Conservation (phyloP, 2,329 filamentous ascomycete genomes). For the Ploettnerulaceae sp. region DNA sequence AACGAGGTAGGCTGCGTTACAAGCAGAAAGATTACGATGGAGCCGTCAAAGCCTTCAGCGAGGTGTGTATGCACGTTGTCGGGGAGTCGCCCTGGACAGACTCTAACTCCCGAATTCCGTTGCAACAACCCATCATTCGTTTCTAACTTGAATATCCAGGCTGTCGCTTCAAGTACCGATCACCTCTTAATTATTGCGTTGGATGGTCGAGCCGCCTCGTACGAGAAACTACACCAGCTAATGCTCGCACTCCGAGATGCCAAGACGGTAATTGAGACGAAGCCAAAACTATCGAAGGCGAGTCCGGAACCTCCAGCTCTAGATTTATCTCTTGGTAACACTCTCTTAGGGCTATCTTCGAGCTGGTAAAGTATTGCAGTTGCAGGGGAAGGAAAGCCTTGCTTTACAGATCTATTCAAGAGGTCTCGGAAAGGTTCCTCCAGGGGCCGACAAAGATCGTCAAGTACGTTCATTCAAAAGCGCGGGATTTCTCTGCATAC, state of each 20-base stretch:
- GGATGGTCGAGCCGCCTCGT: conserved; percentile 34
- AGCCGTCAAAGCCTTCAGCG: conserved; percentile 28
- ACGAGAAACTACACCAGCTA: conserved; percentile 31
- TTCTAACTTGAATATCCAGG: conserved; percentile 20
- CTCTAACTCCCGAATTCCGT: background rate
- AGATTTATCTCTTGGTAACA: background rate
- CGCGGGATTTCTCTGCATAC: background rate
- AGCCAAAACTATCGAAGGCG: conserved; percentile 31
- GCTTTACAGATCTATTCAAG: conserved; percentile 34
- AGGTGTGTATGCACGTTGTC: conserved; percentile 20
- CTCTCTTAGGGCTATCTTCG: conserved; percentile 32
- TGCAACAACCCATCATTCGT: background rate
- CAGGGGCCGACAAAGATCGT: conserved; percentile 29
- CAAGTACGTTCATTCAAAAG: conserved; percentile 18
- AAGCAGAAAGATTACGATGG: conserved; percentile 28
- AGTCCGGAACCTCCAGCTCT: background rate
- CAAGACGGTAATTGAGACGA: conserved; percentile 32
- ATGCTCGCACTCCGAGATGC: conserved; percentile 31
- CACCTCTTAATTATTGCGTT: conserved; percentile 30
- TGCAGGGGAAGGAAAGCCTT: conserved; percentile 28
- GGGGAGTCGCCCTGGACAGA: background rate
- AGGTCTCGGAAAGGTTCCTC: conserved; percentile 32
- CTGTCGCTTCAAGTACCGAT: conserved; percentile 24
- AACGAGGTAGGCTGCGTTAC: conserved; percentile 30
- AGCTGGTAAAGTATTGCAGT: conserved; percentile 32